Evolutionary conservation across 768 basidiomycete genomes (phyloP).

Genomic region (Tephrocybe sp.): DNA sequence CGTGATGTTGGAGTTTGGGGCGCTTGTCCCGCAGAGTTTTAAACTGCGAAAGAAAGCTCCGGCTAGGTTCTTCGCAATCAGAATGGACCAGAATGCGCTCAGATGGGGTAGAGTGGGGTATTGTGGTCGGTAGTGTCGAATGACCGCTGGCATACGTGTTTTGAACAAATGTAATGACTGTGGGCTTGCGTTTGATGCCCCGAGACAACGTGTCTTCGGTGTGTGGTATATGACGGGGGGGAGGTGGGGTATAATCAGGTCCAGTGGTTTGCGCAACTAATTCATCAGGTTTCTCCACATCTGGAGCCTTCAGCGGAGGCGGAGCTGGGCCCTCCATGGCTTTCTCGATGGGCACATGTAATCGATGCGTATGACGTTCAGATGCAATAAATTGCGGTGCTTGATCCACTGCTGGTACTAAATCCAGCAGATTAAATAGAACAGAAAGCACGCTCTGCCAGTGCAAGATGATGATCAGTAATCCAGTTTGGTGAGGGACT

Average conservation of each 20-base stretch:
- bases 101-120: constrained; percentile 2
- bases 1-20: constrained; percentile 21
- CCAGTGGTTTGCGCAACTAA: not conserved
- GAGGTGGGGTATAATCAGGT: not conserved
- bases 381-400: not conserved
- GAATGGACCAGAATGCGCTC: constrained; percentile 14
- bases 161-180: constrained; percentile 7
- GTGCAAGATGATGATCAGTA: not conserved
- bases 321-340: not conserved
- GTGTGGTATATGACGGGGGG: not conserved
- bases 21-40: constrained; percentile 27
- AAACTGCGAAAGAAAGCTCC: constrained; percentile 23
- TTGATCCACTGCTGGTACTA: not conserved
- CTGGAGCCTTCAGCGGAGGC: constrained; percentile 1
- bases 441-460: constrained; percentile 35
- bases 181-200: constrained; percentile 11
- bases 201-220: not conserved
- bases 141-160: not conserved
- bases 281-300: not conserved
- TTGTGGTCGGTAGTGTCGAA: not conserved
- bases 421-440: constrained; percentile 19
- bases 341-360: not conserved
- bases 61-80: constrained; percentile 11
- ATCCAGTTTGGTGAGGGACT: not conserved
- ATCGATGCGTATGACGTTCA: not conserved